Percentiles rank a stretch among this genome's conserved stretches.
phyloP scores from a whole-genome alignment of 306 rosid species.

The Cicer cuneatum region DNA sequence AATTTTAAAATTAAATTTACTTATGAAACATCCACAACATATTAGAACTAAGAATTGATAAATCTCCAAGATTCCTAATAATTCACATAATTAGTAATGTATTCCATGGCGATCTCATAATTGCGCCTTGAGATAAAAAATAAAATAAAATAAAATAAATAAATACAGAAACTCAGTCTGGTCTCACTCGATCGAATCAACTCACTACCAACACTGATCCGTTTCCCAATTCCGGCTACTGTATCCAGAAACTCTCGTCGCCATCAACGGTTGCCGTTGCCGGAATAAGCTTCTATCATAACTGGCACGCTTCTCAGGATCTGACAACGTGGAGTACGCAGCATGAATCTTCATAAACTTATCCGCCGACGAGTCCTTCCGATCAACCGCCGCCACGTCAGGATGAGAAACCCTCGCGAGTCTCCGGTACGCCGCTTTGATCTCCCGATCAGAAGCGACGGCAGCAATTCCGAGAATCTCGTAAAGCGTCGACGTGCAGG shows the following conservation, averaged over 20 bases:
- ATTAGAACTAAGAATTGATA: too few relatives aligned
- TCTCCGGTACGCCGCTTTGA: conserved; percentile 76
- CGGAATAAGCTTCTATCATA: conserved; percentile 60
- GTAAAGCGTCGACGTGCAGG: conserved; percentile 65
- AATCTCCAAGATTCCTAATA: too few relatives aligned
- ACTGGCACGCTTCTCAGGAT: conserved; percentile 75
- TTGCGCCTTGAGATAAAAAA: too few relatives aligned
- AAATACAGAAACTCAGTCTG: not conserved
- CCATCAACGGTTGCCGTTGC: conserved; percentile 49
- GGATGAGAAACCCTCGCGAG: conserved; percentile 77
- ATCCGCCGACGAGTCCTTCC: conserved; percentile 61
- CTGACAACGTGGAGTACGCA: conserved; percentile 78
- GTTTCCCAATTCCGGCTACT: conserved; percentile 83
- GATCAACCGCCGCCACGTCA: conserved; percentile 59
- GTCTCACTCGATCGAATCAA: conserved; percentile 36
- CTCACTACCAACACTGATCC: conserved; percentile 91
- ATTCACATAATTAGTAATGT: too few relatives aligned
- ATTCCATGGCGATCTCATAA: too few relatives aligned
- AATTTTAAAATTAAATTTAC: too few relatives aligned
- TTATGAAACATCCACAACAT: too few relatives aligned
- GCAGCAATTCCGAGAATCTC: conserved; percentile 66
- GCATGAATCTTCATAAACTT: conserved; percentile 70
- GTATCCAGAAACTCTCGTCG: conserved; percentile 53
- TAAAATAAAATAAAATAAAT: too few relatives aligned
- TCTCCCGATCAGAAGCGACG: conserved; percentile 66